Conservation (phyloP, 768 basidiomycete genomes). For the Kwoniella heveanensis region DNA sequence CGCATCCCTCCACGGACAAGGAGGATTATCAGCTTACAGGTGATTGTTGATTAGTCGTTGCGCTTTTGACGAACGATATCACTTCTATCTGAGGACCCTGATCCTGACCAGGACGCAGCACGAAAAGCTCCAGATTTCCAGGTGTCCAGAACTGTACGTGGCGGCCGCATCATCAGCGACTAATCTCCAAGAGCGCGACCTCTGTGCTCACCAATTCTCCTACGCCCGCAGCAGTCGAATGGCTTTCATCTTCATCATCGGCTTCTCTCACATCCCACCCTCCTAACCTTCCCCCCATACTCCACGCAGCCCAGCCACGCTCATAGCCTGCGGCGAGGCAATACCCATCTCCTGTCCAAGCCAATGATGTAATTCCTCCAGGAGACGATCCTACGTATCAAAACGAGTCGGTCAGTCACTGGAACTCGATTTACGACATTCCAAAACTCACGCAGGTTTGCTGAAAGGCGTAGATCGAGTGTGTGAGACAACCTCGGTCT, state of each 20-base stretch:
- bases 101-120: constrained; percentile 60
- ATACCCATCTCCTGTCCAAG: constrained; percentile 96
- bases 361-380: constrained; percentile 58
- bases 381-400: constrained; percentile 32
- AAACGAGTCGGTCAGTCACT: background rate
- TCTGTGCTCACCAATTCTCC: constrained; percentile 66
- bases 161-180: background rate
- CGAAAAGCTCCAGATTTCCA: constrained; percentile 85
- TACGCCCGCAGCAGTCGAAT: constrained; percentile 62
- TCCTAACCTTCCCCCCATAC: constrained; percentile 82
- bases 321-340: constrained; percentile 91
- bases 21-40: too few species aligned
- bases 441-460: constrained; percentile 41
- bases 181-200: background rate
- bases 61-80: constrained; percentile 92
- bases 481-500: constrained; percentile 65
- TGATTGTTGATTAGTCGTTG: constrained; percentile 84
- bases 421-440: too few species aligned
- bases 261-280: constrained; percentile 75
- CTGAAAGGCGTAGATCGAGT: constrained; percentile 53
- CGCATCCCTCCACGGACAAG: too few species aligned
- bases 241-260: constrained; percentile 64
- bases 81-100: constrained; percentile 66
- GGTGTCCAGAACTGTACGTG: constrained; percentile 81
- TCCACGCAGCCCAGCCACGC: constrained; percentile 86